A percentile compares a stretch with the other conserved stretches of the same genome.
Evolutionary conservation across 768 basidiomycete genomes (phyloP).

Genomic region (Dacryopinax spathularia): DNA sequence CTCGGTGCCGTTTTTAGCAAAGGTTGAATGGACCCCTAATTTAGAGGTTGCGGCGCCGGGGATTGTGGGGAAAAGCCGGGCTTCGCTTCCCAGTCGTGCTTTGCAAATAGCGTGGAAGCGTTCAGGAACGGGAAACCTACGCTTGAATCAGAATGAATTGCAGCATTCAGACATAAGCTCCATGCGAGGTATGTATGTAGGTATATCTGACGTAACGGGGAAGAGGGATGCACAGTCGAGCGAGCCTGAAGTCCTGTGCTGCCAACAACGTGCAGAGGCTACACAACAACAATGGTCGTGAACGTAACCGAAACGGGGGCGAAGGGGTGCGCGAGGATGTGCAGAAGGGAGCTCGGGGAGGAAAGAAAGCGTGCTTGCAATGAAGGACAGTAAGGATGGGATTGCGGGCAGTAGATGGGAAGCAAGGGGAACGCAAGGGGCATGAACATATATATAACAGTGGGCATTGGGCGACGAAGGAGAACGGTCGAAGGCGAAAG

Average conservation of each 20-base stretch:
- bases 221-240: conserved; percentile 1
- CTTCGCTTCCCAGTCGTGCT: no score
- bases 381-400: conserved; percentile 1
- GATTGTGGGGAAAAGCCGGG: no score
- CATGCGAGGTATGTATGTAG: conserved; percentile 8
- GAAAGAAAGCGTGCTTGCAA: neutral
- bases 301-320: conserved; percentile 1
- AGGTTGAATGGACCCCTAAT: no score
- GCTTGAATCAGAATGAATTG: conserved; percentile 5
- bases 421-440: neutral
- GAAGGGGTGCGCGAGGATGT: neutral
- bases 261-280: conserved; percentile 2
- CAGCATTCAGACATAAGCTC: conserved; percentile 4
- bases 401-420: neutral
- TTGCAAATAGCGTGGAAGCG: no score
- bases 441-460: neutral
- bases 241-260: neutral
- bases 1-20: no score
- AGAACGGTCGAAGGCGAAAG: neutral
- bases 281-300: conserved; percentile 1
- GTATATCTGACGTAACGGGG: neutral
- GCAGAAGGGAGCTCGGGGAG: neutral
- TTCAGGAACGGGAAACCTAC: no score
- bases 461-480: neutral
- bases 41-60: no score